A percentile compares a stretch with the other conserved stretches of the same genome.
phyloP scores from a whole-genome alignment of 805 yeast species.

The Ogataea thermomethanolica region DNA sequence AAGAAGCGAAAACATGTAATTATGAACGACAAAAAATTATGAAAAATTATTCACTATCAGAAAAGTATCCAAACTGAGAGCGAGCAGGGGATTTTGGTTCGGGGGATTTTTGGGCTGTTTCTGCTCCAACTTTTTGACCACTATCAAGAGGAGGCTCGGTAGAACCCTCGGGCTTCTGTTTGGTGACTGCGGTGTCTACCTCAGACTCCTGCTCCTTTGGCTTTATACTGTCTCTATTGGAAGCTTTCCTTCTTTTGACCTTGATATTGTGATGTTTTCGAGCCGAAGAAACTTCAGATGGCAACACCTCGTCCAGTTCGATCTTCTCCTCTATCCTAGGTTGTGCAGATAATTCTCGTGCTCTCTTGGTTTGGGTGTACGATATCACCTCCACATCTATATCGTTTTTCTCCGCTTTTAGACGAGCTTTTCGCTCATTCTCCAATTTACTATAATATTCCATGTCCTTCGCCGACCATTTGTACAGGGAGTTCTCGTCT shows the following conservation, averaged over 20 bases:
- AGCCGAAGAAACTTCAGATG: constrained; percentile 2
- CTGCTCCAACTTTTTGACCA: too few relatives aligned
- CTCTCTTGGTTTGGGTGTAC: constrained; percentile 16
- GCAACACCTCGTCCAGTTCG: neutral
- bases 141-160: too few relatives aligned
- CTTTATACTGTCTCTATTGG: too few relatives aligned
- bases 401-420: constrained; percentile 9
- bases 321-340: neutral
- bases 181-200: too few relatives aligned
- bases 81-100: neutral
- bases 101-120: too few relatives aligned
- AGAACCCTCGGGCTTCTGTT: too few relatives aligned
- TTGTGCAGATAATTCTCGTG: neutral
- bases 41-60: constrained; percentile 4
- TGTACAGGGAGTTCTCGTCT: constrained; percentile 40
- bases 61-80: constrained; percentile 5
- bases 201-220: too few relatives aligned
- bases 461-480: constrained; percentile 37
- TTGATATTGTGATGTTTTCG: too few relatives aligned
- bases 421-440: constrained; percentile 21
- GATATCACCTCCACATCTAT: constrained; percentile 25
- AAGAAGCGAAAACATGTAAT: constrained; percentile 13
- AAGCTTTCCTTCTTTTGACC: too few relatives aligned
- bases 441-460: constrained; percentile 33
- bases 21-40: neutral